Evolutionary conservation across 768 basidiomycete species (phyloP), one percentile per base, ranked within the genome.

Genomic region (Termitomyces sp.): DNA sequence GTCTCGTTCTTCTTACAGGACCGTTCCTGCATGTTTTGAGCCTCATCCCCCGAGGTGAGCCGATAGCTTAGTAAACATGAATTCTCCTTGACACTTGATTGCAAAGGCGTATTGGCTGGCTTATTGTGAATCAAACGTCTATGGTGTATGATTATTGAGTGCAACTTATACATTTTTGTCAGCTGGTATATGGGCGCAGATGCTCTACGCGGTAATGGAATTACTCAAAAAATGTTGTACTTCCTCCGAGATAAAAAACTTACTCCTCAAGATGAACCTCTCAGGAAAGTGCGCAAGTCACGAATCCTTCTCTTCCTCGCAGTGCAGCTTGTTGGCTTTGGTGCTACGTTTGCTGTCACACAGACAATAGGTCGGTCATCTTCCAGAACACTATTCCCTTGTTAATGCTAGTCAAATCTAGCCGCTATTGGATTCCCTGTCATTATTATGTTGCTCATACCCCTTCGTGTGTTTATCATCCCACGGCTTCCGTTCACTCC

Each of bases 131-230:
- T 76, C 57, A n/a, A 28, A 30, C 3, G 10, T 42, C n/a, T 24
- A 6, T 42, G 16, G 47, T 35, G 14, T 30, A 7, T 33, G 22
- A 13, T 44, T 14, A 13, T 14, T 7, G n/a, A 32, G 36, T 20
- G 10, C 13, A 6, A 47, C 61, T 53, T 35, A 53, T 36, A 30
- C 30, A 50, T 7, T 1, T 24, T 18, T 47, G 48, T 6, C 55
- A 89, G 88, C 70, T 94, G 92, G 92, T 94, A 86, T 69, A 96
- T 98, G 91, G 94, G 94, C 14, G 81, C 81, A 35, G 89, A 90
- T 57, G 90, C 91, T 0, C 79, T 98, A 14, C 80, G 79, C 16
- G 82, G 80, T 9, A 95, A 92, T 58, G 92, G 92, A 3, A 91
- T 98, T 56, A 92, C 92, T 0, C 76, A 77, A 59, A 92, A 90